These are phyloP conservation scores for Plectranthus barbatus DNA, from an alignment of 257 asterid genomes.

Conservation along the genomic window DNA sequence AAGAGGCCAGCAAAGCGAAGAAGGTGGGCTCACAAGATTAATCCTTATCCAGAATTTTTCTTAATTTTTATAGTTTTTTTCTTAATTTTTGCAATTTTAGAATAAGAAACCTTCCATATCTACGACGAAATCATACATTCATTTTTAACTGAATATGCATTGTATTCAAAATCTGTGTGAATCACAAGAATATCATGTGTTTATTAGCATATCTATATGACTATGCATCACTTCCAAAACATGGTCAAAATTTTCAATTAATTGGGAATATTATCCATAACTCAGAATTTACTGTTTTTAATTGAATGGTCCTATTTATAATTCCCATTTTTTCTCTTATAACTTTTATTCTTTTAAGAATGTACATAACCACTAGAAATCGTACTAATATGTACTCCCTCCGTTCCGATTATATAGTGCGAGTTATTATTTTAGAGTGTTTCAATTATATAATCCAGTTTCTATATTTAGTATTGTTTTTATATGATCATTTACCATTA, in stretches of 20 bases:
- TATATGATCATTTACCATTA: no score
- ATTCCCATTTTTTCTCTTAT: no score
- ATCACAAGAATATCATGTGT: background rate
- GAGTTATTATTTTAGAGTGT: no score
- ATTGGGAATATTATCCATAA: background rate
- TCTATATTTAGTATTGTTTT: no score
- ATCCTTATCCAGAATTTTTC: conserved; percentile 18
- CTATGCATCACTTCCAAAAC: background rate
- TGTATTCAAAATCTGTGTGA: background rate
- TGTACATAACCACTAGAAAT: no score
- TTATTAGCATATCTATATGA: background rate
- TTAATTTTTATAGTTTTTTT: background rate
- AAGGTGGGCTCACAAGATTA: conserved; percentile 20
- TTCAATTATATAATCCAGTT: no score
- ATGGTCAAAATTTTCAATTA: background rate
- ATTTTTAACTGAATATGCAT: background rate
- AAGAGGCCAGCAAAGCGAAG: conserved; percentile 20
- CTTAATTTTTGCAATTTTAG: no score
- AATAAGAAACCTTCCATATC: background rate
- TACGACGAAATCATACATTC: background rate
- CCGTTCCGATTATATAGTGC: no score
- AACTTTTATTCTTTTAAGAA: no score
- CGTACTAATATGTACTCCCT: no score
- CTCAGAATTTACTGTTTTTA: background rate
- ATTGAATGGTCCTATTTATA: no score